Evolutionary conservation across 2,329 filamentous ascomycete genomes (phyloP), one percentile per base, ranked within the genome.

Genomic region (Botrytis aclada): DNA sequence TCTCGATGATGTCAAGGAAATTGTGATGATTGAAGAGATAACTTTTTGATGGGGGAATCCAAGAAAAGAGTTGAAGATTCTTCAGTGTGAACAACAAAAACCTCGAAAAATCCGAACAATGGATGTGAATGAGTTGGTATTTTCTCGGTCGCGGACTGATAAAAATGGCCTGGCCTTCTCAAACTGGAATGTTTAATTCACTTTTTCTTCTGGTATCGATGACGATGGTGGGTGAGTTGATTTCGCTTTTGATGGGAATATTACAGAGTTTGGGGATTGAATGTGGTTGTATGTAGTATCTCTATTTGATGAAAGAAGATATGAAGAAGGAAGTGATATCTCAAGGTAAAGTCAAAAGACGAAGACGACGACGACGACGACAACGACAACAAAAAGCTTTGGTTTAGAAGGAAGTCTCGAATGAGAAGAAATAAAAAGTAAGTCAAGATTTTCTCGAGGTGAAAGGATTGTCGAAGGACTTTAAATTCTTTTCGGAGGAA

Each of bases 101-200:
- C 29, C 43, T 22, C 22, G 41, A 16, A 58, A 65, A 45, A 60
- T 66, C 70, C 70, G 51, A 72, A 29, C 47, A 65, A 9, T 47
- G 70, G 22, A 47, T 61, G 51, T 45, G 20, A 18, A 56, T 43
- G 32, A 47, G 25, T 54, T 54, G 54, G 45, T 18, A 29, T 63
- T 54, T 41, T 56, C 20, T 56, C 65, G 61, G 37, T 67, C 62
- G 45, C 32, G 34, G 62, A 72, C 62, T 45, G 45, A 58, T 66
- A 29, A 58, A 66, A 56, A 43, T 65, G 43, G 47, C 47, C 34
- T 67, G 43, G 37, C 16, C 32, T 63, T 47, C 47, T 71, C 54
- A 43, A 20, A 39, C 10, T 54, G 32, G 0, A 43, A 45, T 25
- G 32, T n/a, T 25, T 10, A 7, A n/a, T 51, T 60, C 39, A 29